Conservation (phyloP, 2,329 filamentous ascomycete species). For the Apiospora malaysiana region DNA sequence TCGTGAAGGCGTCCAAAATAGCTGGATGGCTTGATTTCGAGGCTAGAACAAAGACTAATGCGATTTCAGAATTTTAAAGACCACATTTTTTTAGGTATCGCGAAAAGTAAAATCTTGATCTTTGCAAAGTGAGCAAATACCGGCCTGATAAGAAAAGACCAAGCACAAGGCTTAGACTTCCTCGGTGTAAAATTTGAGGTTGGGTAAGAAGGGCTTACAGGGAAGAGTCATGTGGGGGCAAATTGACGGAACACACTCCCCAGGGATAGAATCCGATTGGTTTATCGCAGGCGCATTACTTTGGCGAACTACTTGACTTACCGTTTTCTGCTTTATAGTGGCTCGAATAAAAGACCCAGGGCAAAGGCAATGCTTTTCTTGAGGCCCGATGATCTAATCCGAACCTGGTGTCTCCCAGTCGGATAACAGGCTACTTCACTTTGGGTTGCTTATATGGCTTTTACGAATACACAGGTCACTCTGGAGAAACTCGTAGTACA, state of each 20-base stretch:
- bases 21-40: no score
- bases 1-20: no score
- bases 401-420: background rate
- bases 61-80: no score
- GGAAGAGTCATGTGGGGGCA: background rate
- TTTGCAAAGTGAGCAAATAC: no score
- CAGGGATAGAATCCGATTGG: background rate
- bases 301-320: no score
- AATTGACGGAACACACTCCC: background rate
- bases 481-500: background rate
- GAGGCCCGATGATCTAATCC: background rate
- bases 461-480: background rate
- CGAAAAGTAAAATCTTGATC: no score
- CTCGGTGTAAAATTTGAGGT: background rate
- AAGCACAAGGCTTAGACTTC: background rate
- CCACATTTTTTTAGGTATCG: no score
- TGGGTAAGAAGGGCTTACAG: background rate
- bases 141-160: background rate
- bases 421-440: background rate
- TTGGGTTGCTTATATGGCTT: background rate
- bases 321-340: background rate
- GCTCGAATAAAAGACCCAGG: background rate
- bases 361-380: background rate
- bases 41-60: no score
- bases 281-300: constrained; percentile 12